Conservation (phyloP, 345 rosid species). For the Gossypium bickii region DNA sequence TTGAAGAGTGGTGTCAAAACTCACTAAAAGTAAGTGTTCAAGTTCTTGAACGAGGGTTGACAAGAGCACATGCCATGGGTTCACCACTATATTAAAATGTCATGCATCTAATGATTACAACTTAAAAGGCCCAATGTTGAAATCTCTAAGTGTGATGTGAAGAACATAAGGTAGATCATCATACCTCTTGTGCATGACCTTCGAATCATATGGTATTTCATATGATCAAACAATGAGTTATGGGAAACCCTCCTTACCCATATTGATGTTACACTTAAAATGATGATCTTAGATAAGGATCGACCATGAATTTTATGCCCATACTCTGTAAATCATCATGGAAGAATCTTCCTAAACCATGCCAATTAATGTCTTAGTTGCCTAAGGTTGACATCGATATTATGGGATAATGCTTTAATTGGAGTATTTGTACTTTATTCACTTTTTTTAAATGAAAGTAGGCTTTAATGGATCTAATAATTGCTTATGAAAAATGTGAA, state of each 20-base stretch:
- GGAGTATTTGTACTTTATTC: neutral
- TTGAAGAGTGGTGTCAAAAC: neutral
- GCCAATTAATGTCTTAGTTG: too few relatives aligned
- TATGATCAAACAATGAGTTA: neutral
- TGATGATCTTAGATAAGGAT: neutral
- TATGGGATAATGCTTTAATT: too few relatives aligned
- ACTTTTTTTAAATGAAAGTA: neutral
- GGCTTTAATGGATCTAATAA: neutral
- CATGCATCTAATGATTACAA: neutral
- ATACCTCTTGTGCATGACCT: neutral
- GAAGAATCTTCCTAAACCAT: neutral
- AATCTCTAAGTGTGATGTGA: neutral
- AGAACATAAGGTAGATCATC: neutral
- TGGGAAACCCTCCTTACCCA: neutral
- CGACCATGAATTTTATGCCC: neutral
- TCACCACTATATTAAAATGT: neutral
- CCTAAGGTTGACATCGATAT: too few relatives aligned
- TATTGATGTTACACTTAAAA: slow-evolving; percentile 5
- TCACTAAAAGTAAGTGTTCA: neutral
- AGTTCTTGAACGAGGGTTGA: neutral
- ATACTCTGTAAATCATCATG: neutral
- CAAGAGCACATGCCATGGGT: neutral
- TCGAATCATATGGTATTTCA: neutral
- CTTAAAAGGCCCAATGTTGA: neutral
- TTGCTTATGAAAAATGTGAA: neutral